These are phyloP conservation scores for Clavispora phyllophila DNA, from an alignment of 805 yeast genomes.

Conservation along the genomic window DNA sequence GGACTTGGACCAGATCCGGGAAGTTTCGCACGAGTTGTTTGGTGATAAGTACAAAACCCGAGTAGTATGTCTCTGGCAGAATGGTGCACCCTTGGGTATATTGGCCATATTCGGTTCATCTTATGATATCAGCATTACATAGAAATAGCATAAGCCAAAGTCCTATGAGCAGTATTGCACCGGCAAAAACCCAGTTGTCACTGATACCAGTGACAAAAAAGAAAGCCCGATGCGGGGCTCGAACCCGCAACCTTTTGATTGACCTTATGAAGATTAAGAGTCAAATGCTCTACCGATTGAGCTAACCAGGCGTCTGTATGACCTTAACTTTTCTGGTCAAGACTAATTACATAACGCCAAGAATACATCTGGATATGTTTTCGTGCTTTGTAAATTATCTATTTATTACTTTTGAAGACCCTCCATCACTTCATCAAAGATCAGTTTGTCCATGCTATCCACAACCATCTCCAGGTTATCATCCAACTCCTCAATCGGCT, in stretches of 20 bases:
- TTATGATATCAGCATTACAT: not conserved
- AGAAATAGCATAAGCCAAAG: not conserved
- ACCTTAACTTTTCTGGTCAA: too few relatives aligned
- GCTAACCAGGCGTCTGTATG: slow-evolving; percentile 10
- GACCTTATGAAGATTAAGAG: slow-evolving; percentile 12
- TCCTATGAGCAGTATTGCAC: too few relatives aligned
- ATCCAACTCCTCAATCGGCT: slow-evolving; percentile 12
- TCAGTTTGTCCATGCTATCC: slow-evolving; percentile 17
- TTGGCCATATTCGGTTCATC: slow-evolving; percentile 13
- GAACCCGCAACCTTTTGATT: slow-evolving; percentile 16
- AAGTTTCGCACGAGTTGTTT: slow-evolving; percentile 38
- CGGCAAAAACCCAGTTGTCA: too few relatives aligned
- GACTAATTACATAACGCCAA: too few relatives aligned
- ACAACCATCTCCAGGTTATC: slow-evolving; percentile 14
- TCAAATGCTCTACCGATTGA: slow-evolving; percentile 16
- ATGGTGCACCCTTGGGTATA: slow-evolving; percentile 11
- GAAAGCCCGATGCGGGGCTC: slow-evolving; percentile 16
- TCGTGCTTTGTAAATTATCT: not conserved
- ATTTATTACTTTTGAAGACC: slow-evolving; percentile 16
- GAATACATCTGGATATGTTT: not conserved
- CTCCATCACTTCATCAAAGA: slow-evolving; percentile 23
- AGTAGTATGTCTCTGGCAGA: slow-evolving; percentile 13
- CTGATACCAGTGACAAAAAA: slow-evolving; percentile 2
- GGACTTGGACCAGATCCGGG: slow-evolving; percentile 46
- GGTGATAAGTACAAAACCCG: slow-evolving; percentile 10